Evolutionary conservation across 441 rosid species (phyloP).

Genomic region (Erysimum cheiri): DNA sequence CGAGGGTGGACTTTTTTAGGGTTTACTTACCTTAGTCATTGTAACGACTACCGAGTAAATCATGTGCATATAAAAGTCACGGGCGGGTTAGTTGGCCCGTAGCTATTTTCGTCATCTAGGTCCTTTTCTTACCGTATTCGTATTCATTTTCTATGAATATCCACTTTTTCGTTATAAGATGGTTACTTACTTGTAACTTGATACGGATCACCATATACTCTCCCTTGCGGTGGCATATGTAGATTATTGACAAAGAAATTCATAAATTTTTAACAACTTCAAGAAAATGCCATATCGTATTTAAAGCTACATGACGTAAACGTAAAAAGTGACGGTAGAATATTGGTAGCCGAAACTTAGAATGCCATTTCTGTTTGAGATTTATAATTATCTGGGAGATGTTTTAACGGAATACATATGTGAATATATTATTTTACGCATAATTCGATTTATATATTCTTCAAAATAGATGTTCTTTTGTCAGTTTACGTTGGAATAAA

Average conservation of each 20-base stretch:
- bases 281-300: conserved; percentile 12
- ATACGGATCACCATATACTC: not conserved
- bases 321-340: not conserved
- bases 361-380: not conserved
- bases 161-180: not conserved
- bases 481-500: not conserved
- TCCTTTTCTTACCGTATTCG: not conserved
- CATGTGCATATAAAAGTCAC: conserved; percentile 25
- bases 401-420: not conserved
- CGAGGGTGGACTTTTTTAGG: conserved; percentile 20
- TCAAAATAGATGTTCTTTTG: not conserved
- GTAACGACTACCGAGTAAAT: conserved; percentile 23
- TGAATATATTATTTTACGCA: not conserved
- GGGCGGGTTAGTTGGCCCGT: conserved; percentile 11
- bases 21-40: conserved; percentile 11
- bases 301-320: not conserved
- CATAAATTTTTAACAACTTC: not conserved
- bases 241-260: not conserved
- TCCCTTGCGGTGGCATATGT: conserved; percentile 2
- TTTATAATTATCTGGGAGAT: not conserved
- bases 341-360: not conserved
- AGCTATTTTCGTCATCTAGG: conserved; percentile 7
- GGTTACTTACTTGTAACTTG: no score
- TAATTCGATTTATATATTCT: not conserved
- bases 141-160: not conserved